These are phyloP conservation scores for Xylaria multiplex DNA, from an alignment of 2,329 filamentous ascomycete genomes.

Conservation along the genomic window DNA sequence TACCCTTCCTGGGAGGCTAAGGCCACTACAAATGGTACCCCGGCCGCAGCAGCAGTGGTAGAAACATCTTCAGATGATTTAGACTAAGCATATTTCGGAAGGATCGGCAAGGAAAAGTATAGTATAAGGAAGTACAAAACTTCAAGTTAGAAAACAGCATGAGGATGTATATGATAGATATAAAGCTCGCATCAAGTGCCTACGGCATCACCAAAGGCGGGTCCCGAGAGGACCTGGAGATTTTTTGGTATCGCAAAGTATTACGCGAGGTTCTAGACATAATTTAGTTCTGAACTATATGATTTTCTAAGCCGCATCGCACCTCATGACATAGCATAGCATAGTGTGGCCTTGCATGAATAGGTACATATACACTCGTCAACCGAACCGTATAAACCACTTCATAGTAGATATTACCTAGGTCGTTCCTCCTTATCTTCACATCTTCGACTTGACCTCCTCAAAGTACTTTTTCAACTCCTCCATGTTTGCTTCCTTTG, in stretches of 20 bases:
- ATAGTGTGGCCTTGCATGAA: slow-evolving; percentile 4
- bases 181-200: slow-evolving; percentile 22
- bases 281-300: not conserved
- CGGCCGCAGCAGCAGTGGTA: slow-evolving; percentile 40
- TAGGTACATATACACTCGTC: slow-evolving; percentile 17
- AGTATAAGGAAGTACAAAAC: not conserved
- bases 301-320: not conserved
- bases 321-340: not conserved
- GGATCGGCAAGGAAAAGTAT: not conserved
- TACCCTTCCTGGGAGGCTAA: slow-evolving; percentile 59
- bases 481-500: slow-evolving; percentile 80
- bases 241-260: slow-evolving; percentile 6
- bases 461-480: slow-evolving; percentile 81
- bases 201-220: not conserved
- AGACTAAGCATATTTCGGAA: slow-evolving; percentile 50
- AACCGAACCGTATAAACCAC: slow-evolving; percentile 6
- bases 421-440: slow-evolving; percentile 37
- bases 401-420: not conserved
- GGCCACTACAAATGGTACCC: slow-evolving; percentile 37
- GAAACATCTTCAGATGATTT: slow-evolving; percentile 58
- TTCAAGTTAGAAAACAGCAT: slow-evolving; percentile 6
- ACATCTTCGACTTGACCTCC: slow-evolving; percentile 92
- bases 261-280: not conserved
- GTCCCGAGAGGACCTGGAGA: not conserved
- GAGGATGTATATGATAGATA: slow-evolving; percentile 12